Percentiles rank a stretch among this genome's conserved stretches.
These are phyloP conservation scores for Pseudogymnoascus sp. DNA, from an alignment of 2,329 filamentous ascomycete species.

Conservation along the genomic window DNA sequence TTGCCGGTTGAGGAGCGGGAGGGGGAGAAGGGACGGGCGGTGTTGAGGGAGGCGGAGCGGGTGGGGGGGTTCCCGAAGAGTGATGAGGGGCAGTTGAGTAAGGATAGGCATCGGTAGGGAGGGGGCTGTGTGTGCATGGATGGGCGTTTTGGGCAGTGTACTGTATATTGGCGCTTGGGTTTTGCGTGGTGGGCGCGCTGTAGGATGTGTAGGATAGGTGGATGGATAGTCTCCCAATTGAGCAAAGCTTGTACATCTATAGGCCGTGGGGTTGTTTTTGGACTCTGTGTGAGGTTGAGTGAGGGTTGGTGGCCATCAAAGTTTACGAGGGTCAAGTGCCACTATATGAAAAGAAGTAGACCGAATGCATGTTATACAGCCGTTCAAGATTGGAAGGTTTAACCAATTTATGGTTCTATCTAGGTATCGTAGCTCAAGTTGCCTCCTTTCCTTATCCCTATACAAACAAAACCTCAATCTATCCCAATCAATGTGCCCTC, in stretches of 20 bases:
- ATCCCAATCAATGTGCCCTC: conserved; percentile 26
- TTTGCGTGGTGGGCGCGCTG: background rate
- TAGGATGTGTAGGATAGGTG: conserved; percentile 2
- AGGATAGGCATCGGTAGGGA: conserved; percentile 27
- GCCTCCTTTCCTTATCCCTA: background rate
- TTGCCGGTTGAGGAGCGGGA: conserved; percentile 50
- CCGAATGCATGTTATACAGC: background rate
- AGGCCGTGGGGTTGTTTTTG: background rate
- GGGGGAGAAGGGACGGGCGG: conserved; percentile 45
- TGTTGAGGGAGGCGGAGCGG: conserved; percentile 46
- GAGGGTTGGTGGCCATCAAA: background rate
- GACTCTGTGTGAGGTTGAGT: background rate
- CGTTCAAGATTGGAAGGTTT: background rate
- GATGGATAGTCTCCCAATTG: conserved; percentile 7
- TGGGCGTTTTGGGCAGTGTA: background rate
- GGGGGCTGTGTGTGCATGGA: background rate
- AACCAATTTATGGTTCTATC: background rate
- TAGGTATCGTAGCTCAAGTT: background rate
- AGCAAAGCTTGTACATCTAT: conserved; percentile 4
- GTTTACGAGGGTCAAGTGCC: background rate
- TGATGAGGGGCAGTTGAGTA: conserved; percentile 27
- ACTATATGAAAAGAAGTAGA: background rate
- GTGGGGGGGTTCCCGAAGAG: conserved; percentile 44
- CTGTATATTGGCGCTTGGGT: background rate
- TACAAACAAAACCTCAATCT: background rate